Conservation (phyloP, 1,139 yeast genomes). For the Candida sp. region DNA sequence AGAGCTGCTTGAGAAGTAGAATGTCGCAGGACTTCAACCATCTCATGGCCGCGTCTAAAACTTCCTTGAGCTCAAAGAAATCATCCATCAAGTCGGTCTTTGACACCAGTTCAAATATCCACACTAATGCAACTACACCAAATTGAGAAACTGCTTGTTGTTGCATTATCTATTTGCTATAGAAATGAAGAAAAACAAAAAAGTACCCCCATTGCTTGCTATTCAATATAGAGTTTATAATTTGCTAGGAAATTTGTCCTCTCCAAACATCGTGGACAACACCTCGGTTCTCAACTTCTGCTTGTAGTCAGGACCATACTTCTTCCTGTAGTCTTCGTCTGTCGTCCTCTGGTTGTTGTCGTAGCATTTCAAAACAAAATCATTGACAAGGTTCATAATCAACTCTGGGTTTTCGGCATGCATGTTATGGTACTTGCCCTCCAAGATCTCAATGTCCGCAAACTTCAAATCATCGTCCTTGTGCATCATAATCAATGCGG, state of each 20-base stretch:
- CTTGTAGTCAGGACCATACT: conserved; percentile 14
- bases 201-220: background rate
- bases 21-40: background rate
- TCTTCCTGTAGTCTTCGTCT: conserved; percentile 11
- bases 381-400: conserved; percentile 17
- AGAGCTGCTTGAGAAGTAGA: background rate
- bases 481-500: conserved; percentile 2
- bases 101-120: conserved; percentile 1
- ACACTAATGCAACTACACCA: conserved; percentile 5
- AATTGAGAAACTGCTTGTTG: background rate
- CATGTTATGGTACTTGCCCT: conserved; percentile 48
- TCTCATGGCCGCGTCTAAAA: background rate
- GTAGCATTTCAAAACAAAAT: conserved; percentile 11
- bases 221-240: conserved; percentile 6
- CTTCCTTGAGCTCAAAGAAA: conserved; percentile 4
- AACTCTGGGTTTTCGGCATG: conserved; percentile 59
- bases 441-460: conserved; percentile 34
- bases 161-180: background rate
- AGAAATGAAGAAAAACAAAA: background rate
- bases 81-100: conserved; percentile 4
- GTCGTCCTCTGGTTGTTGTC: conserved; percentile 4
- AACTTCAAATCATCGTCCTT: conserved; percentile 5
- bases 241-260: conserved; percentile 9
- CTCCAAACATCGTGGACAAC: conserved; percentile 9
- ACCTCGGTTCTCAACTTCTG: conserved; percentile 9